phyloP scores from a whole-genome alignment of 257 asterid genomes.

The Lycium barbarum region DNA sequence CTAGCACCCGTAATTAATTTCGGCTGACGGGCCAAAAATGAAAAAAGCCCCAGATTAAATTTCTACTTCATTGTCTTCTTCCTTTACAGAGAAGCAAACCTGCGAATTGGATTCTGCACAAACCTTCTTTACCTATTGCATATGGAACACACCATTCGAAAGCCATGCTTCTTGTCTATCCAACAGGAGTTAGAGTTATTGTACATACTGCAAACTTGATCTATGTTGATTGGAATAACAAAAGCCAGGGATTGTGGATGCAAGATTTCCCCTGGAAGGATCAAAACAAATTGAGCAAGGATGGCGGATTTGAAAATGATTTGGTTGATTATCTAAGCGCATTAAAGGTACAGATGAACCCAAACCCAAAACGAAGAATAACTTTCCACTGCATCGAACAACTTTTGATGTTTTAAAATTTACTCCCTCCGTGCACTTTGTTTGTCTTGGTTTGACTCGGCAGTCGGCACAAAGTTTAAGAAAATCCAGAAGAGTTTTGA shows the following conservation, averaged over 20 bases:
- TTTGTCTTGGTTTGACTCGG: too few species aligned
- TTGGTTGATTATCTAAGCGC: constrained; percentile 74
- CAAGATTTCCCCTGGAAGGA: constrained; percentile 99
- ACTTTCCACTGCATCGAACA: background rate
- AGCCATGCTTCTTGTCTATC: constrained; percentile 95
- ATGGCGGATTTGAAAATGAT: constrained; percentile 84
- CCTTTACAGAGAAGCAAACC: constrained; percentile 76
- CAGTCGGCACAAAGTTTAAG: too few species aligned
- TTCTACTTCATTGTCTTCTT: constrained; percentile 39
- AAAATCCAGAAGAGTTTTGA: too few species aligned
- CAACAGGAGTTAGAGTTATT: constrained; percentile 84
- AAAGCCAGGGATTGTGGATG: constrained; percentile 98
- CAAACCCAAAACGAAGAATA: background rate
- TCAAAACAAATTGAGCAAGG: constrained; percentile 49
- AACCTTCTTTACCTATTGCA: constrained; percentile 97
- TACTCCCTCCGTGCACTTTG: too few species aligned
- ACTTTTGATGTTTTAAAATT: background rate
- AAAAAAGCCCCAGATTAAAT: background rate
- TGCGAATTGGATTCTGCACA: constrained; percentile 87
- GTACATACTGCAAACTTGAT: constrained; percentile 95
- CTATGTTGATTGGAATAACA: constrained; percentile 94
- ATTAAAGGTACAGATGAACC: constrained; percentile 64
- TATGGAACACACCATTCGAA: constrained; percentile 98
- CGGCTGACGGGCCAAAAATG: too few species aligned
- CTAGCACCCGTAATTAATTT: too few species aligned